Percentiles rank a stretch among this genome's conserved stretches.
phyloP scores from a whole-genome alignment of 345 rosid genomes.

The Sonneratia alba region DNA sequence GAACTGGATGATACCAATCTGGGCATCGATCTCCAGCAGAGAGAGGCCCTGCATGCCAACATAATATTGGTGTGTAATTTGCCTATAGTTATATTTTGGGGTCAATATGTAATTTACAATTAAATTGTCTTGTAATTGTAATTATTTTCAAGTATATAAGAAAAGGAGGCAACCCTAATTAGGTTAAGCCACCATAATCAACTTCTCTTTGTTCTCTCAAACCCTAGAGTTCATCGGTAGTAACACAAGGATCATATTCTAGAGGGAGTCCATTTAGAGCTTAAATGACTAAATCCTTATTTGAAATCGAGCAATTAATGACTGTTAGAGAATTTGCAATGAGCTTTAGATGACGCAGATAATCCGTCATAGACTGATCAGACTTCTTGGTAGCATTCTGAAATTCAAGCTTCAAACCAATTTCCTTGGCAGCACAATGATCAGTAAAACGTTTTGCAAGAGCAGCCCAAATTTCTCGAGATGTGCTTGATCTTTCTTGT shows the following conservation, averaged over 20 bases:
- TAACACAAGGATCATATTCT: background rate
- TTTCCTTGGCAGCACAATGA: too few species aligned
- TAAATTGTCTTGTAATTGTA: too few species aligned
- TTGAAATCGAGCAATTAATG: background rate
- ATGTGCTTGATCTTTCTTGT: too few species aligned
- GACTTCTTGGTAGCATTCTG: background rate
- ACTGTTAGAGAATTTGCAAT: background rate
- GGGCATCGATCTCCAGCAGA: constrained; percentile 50
- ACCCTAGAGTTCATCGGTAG: too few species aligned
- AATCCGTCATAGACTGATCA: background rate
- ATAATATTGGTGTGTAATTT: too few species aligned
- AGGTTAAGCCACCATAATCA: too few species aligned
- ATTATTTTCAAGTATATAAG: too few species aligned
- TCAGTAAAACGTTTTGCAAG: too few species aligned
- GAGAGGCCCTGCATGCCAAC: constrained; percentile 24
- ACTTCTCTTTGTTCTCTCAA: too few species aligned
- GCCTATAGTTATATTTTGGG: too few species aligned
- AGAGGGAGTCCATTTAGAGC: background rate
- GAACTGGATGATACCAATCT: constrained; percentile 80
- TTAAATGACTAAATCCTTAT: background rate
- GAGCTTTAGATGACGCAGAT: background rate
- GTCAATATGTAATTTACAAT: too few species aligned
- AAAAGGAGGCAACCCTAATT: too few species aligned
- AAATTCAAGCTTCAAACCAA: background rate
- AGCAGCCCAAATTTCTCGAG: background rate